phyloP scores from a whole-genome alignment of 2,329 filamentous ascomycete genomes.

The Fusarium irregulare region DNA sequence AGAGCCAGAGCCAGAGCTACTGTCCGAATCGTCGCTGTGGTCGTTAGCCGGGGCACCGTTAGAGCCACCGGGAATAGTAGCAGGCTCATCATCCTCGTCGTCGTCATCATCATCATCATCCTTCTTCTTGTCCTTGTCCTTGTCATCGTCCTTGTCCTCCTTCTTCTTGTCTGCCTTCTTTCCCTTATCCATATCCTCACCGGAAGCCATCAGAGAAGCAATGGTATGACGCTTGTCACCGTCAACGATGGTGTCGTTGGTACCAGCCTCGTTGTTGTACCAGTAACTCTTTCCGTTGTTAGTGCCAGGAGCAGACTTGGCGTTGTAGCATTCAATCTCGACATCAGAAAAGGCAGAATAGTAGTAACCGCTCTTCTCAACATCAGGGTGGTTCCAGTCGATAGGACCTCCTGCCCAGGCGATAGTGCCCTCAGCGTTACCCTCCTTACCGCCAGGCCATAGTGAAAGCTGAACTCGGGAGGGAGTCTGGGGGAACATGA shows the following conservation, averaged over 20 bases:
- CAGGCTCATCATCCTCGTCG: slow-evolving; percentile 34
- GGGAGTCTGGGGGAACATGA: slow-evolving; percentile 90
- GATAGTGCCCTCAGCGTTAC: slow-evolving; percentile 86
- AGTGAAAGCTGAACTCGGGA: slow-evolving; percentile 91
- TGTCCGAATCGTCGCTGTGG: slow-evolving; percentile 32
- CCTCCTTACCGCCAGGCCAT: slow-evolving; percentile 88
- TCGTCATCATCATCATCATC: slow-evolving; percentile 29
- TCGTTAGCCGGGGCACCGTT: slow-evolving; percentile 37
- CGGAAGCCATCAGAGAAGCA: slow-evolving; percentile 83
- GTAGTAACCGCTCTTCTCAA: slow-evolving; percentile 88
- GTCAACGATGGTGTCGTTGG: slow-evolving; percentile 82
- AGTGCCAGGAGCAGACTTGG: slow-evolving; percentile 69
- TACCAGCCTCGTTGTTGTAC: slow-evolving; percentile 72
- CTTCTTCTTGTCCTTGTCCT: slow-evolving; percentile 17
- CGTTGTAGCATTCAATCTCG: slow-evolving; percentile 85
- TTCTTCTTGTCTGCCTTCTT: slow-evolving; percentile 46
- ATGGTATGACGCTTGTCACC: slow-evolving; percentile 80
- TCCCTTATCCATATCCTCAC: slow-evolving; percentile 74
- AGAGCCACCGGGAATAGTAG: slow-evolving; percentile 40
- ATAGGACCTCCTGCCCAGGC: slow-evolving; percentile 90
- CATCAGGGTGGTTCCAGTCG: slow-evolving; percentile 82
- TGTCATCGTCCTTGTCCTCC: slow-evolving; percentile 22
- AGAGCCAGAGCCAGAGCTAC: slow-evolving; percentile 20
- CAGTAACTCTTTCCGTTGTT: slow-evolving; percentile 79
- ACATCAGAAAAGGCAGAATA: slow-evolving; percentile 83